phyloP scores from a whole-genome alignment of 1,139 yeast genomes.

The Suhomyces panamericanus region DNA sequence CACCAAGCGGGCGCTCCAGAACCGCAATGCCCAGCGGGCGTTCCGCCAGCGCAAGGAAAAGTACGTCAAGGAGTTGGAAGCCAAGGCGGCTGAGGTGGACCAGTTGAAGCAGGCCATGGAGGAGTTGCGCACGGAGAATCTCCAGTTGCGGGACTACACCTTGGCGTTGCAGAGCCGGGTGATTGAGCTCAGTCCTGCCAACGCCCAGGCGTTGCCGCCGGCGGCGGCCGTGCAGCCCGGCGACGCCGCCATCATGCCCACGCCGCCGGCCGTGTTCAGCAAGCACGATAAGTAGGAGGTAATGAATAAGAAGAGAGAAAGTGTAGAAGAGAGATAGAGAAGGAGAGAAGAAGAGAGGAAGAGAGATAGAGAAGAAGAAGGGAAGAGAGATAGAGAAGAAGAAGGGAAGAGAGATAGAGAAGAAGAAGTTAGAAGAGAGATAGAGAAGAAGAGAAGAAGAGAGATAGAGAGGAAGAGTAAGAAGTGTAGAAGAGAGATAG shows the following conservation, averaged over 20 bases:
- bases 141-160: constrained; percentile 71
- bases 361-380: background rate
- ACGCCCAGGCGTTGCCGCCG: constrained; percentile 8
- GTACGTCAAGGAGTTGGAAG: constrained; percentile 74
- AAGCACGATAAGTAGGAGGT: constrained; percentile 6
- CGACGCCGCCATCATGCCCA: constrained; percentile 28
- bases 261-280: constrained; percentile 35
- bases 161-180: constrained; percentile 67
- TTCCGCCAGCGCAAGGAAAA: constrained; percentile 79
- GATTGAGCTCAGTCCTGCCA: constrained; percentile 39
- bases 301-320: background rate
- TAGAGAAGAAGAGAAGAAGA: background rate
- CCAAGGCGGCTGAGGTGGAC: constrained; percentile 62
- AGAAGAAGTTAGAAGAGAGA: background rate
- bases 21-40: constrained; percentile 85
- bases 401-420: background rate
- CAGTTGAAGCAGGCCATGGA: constrained; percentile 62
- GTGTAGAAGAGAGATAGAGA: background rate
- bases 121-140: constrained; percentile 64
- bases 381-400: background rate
- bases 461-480: too few relatives aligned
- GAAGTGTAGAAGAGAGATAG: too few relatives aligned
- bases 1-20: constrained; percentile 85
- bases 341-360: background rate
- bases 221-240: constrained; percentile 3